Evolutionary conservation across 768 basidiomycete genomes (phyloP).

Genomic region (Dioszegia hungarica): DNA sequence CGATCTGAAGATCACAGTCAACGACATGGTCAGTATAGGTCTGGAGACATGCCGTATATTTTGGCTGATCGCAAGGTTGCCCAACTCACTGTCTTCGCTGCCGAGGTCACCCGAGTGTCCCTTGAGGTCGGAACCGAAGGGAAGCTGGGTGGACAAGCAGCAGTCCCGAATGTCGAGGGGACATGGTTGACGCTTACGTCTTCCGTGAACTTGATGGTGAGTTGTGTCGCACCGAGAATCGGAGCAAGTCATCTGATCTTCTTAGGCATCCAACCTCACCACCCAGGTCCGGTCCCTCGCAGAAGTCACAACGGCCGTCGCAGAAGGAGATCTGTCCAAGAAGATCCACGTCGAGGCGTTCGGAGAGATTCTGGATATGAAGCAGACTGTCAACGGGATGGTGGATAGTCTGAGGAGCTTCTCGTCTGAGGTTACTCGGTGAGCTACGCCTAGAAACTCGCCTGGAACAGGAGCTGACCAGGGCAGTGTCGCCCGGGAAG

Average conservation of each 20-base stretch:
- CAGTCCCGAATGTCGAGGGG: slow-evolving; percentile 85
- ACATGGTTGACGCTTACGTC: slow-evolving; percentile 70
- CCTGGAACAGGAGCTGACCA: slow-evolving; percentile 45
- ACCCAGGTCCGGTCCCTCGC: slow-evolving; percentile 50
- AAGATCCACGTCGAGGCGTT: slow-evolving; percentile 83
- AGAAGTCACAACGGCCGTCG: slow-evolving; percentile 55
- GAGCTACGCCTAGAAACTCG: neutral
- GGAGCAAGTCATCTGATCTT: neutral
- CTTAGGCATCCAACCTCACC: slow-evolving; percentile 47
- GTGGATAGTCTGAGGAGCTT: slow-evolving; percentile 84
- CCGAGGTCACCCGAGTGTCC: slow-evolving; percentile 60
- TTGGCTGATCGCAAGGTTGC: slow-evolving; percentile 24
- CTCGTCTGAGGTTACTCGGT: slow-evolving; percentile 60
- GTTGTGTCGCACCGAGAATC: neutral
- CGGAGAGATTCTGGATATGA: slow-evolving; percentile 65
- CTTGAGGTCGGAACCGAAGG: slow-evolving; percentile 87
- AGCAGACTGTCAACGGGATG: slow-evolving; percentile 87
- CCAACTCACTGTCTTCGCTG: slow-evolving; percentile 51
- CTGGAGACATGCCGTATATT: neutral
- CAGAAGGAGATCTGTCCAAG: slow-evolving; percentile 75
- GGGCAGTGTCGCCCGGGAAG: slow-evolving; percentile 77
- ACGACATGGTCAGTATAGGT: slow-evolving; percentile 50
- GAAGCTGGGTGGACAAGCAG: slow-evolving; percentile 80
- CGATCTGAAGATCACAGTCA: slow-evolving; percentile 49
- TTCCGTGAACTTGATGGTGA: slow-evolving; percentile 58